Base-by-base conservation (phyloP, 2,329 filamentous ascomycete genomes). In the Xylaria sp. region DNA sequence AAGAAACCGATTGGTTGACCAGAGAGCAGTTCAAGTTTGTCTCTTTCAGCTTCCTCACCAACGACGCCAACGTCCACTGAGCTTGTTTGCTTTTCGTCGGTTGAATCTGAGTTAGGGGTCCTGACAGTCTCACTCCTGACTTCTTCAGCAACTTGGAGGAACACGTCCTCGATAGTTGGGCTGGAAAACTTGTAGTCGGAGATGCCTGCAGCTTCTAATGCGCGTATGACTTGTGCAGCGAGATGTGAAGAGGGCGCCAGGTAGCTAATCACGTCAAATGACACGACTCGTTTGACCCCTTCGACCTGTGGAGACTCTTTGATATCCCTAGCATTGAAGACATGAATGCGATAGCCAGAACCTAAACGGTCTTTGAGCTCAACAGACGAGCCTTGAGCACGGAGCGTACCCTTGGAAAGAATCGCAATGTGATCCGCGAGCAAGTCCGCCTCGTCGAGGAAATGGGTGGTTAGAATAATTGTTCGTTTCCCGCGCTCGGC, bases 121-220 rank as follows among this genome's bases (percentile, higher is more conserved):
- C 66, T 54, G 45, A 69, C 51, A 47, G 38, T 79, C 70, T 90
- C 87, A 5, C 84, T 84, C 63, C 84, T 85, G 66, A 93, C 86
- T 77, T 97, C 94, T 74, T 95, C 92, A 0, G 94, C 93, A 44
- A 97, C 84, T 70, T 92, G 90, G 27, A 97, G 81, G 78, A 97
- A 97, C 0, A 97, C 94, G 72, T 97, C 94, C 77, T 97, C 95
- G 45, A 97, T 94, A 0, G 93, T 96, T 0, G 94, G 95, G 0
- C 93, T 93, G 17, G 91, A 92, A 71, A 97, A 92, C 65, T 94
- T 90, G 77, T 97, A 97, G 65, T 96, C 91, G 17, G 84, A 83
- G 45, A 96, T 85, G 0, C 88, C 88, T 1, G 84, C 81, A 0
- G 83, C 79, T 76, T 97, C 91, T 1, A 97, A 83, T 10, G 84